Conservation (phyloP, 2,329 filamentous ascomycete genomes). For the Diplodia scrobiculata region DNA sequence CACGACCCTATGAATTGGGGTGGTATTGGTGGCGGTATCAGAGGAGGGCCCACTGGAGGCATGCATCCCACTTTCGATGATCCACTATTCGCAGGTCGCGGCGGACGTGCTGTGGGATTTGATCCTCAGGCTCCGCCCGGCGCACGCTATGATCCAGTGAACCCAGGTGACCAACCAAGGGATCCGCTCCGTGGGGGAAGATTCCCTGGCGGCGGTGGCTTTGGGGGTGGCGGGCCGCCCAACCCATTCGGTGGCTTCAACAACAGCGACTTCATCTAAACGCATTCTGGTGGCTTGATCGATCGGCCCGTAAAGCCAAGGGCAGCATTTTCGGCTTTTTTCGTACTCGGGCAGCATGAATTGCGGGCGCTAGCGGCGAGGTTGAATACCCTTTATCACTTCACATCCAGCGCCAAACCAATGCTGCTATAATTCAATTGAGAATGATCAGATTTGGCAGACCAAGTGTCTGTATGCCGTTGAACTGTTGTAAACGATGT, state of each 20-base stretch:
- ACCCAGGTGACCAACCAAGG: conserved; percentile 54
- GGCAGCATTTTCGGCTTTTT: not conserved
- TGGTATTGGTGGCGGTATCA: conserved; percentile 58
- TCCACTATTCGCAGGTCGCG: conserved; percentile 71
- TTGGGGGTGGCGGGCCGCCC: conserved; percentile 51
- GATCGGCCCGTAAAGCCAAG: not conserved
- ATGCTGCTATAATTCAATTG: not conserved
- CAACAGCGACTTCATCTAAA: conserved; percentile 59
- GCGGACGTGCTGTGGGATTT: conserved; percentile 53
- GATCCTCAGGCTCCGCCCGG: conserved; percentile 80
- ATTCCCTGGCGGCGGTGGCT: conserved; percentile 29
- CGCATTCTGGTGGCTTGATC: not conserved
- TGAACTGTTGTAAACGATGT: not conserved
- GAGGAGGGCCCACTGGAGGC: conserved; percentile 67
- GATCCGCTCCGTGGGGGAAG: conserved; percentile 35
- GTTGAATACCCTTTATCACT: not conserved
- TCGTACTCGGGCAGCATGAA: not conserved
- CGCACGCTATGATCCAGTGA: conserved; percentile 84
- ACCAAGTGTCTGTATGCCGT: not conserved
- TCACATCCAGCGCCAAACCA: not conserved
- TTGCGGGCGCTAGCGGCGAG: not conserved
- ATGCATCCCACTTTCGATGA: conserved; percentile 98
- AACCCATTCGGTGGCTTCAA: conserved; percentile 65
- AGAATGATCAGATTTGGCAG: not conserved
- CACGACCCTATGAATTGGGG: conserved; percentile 76